Evolutionary conservation across 2,329 filamentous ascomycete genomes (phyloP).

Genomic region (Fulvia fulva): DNA sequence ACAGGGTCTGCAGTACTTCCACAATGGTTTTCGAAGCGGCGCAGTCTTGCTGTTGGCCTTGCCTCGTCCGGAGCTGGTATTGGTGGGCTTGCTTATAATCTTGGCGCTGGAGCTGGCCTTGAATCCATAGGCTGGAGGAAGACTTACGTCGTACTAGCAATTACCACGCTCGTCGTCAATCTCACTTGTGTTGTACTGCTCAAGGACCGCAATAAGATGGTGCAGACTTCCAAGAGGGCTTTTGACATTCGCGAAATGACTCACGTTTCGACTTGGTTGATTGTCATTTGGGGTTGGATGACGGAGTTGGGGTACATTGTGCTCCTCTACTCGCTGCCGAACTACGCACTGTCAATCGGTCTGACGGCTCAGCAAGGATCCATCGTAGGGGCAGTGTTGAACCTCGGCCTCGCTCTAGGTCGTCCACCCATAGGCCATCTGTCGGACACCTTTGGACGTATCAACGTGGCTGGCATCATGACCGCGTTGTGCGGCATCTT

Average conservation of each 20-base stretch:
- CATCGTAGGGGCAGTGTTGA: constrained; percentile 69
- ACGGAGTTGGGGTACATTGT: constrained; percentile 71
- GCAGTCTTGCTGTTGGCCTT: constrained; percentile 68
- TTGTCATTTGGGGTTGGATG: constrained; percentile 66
- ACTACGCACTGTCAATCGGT: constrained; percentile 66
- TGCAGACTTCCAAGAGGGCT: constrained; percentile 61
- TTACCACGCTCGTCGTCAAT: constrained; percentile 63
- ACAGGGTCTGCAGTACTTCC: constrained; percentile 63
- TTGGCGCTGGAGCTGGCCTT: constrained; percentile 67
- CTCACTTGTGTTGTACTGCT: constrained; percentile 59
- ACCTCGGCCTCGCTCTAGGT: constrained; percentile 63
- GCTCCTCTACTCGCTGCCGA: constrained; percentile 69
- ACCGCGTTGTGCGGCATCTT: constrained; percentile 63
- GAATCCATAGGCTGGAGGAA: constrained; percentile 59
- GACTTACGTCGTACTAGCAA: constrained; percentile 63
- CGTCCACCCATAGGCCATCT: constrained; percentile 69
- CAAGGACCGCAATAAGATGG: constrained; percentile 66
- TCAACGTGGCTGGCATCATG: constrained; percentile 64
- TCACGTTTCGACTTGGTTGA: constrained; percentile 58
- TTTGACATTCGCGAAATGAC: constrained; percentile 64
- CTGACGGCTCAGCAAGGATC: constrained; percentile 64
- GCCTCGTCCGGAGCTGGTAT: constrained; percentile 68
- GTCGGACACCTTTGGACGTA: constrained; percentile 64
- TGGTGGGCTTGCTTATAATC: constrained; percentile 66
- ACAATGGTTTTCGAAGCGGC: constrained; percentile 68